These are phyloP conservation scores for Madurella fahalii DNA, from an alignment of 2,329 filamentous ascomycete genomes.

Conservation along the genomic window DNA sequence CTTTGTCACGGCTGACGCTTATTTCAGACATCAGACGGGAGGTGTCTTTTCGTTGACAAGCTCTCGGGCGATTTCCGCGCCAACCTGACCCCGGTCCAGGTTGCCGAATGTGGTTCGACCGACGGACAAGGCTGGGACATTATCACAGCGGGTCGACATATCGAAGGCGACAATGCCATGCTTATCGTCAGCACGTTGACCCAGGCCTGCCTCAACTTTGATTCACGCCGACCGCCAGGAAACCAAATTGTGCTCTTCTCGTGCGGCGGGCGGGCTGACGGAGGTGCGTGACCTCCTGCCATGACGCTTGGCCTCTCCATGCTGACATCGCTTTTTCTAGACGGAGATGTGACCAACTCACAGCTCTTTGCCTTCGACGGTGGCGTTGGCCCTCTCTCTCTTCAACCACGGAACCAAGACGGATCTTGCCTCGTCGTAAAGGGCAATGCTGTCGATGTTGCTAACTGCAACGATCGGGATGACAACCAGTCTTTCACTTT, in stretches of 20 bases:
- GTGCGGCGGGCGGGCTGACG: slow-evolving; percentile 55
- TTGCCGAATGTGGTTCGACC: slow-evolving; percentile 40
- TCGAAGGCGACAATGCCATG: slow-evolving; percentile 42
- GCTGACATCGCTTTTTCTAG: slow-evolving; percentile 24
- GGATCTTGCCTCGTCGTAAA: slow-evolving; percentile 46
- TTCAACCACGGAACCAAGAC: slow-evolving; percentile 44
- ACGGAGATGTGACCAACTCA: slow-evolving; percentile 46
- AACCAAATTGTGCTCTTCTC: slow-evolving; percentile 55
- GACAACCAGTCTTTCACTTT: slow-evolving; percentile 42
- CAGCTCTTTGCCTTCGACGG: slow-evolving; percentile 49
- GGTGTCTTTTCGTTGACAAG: slow-evolving; percentile 44
- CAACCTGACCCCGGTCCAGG: slow-evolving; percentile 44
- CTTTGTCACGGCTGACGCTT: slow-evolving; percentile 7
- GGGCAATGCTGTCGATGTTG: slow-evolving; percentile 41
- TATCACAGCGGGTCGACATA: slow-evolving; percentile 49
- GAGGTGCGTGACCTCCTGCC: slow-evolving; percentile 31
- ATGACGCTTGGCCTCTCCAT: not conserved
- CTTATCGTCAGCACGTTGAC: slow-evolving; percentile 55
- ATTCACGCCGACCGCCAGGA: slow-evolving; percentile 46
- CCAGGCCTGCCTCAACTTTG: slow-evolving; percentile 56
- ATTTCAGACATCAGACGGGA: slow-evolving; percentile 37
- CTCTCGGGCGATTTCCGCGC: slow-evolving; percentile 46
- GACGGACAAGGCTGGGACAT: slow-evolving; percentile 45
- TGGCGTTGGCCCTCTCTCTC: slow-evolving; percentile 37
- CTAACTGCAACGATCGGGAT: slow-evolving; percentile 39